phyloP scores from a whole-genome alignment of 306 rosid genomes.

The Lagenaria siceraria region DNA sequence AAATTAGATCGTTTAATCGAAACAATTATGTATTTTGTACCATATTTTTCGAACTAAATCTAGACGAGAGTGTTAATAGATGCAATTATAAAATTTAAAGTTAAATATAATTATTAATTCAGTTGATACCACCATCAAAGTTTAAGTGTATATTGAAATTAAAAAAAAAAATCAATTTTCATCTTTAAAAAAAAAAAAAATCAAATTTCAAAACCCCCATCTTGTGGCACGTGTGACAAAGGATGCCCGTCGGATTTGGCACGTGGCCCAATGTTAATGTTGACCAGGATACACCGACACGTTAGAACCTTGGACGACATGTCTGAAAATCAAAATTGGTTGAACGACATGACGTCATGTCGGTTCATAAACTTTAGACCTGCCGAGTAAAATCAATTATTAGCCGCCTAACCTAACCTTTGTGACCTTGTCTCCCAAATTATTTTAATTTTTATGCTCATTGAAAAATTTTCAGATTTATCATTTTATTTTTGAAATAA shows the following conservation, averaged over 20 bases:
- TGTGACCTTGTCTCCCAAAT: neutral
- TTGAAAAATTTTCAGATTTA: neutral
- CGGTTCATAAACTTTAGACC: neutral
- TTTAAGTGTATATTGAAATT: no score
- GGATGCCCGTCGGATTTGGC: neutral
- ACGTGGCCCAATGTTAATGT: neutral
- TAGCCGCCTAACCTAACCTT: neutral
- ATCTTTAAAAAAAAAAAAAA: no score
- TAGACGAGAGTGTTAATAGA: no score
- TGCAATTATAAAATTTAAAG: no score
- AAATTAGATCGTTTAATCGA: no score
- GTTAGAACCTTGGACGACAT: neutral
- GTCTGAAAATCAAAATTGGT: neutral
- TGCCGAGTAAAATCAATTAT: neutral
- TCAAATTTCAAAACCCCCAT: no score
- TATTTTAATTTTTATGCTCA: neutral
- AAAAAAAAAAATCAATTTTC: no score
- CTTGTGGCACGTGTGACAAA: neutral
- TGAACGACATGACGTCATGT: constrained; percentile 3
- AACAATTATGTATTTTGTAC: no score
- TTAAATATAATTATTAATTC: no score
- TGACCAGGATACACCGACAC: neutral
- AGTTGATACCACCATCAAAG: no score
- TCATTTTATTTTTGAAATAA: neutral
- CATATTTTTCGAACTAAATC: no score